These are phyloP conservation scores for Aristolochia californica DNA, from an alignment of 164 flowering plant species.

Conservation along the genomic window DNA sequence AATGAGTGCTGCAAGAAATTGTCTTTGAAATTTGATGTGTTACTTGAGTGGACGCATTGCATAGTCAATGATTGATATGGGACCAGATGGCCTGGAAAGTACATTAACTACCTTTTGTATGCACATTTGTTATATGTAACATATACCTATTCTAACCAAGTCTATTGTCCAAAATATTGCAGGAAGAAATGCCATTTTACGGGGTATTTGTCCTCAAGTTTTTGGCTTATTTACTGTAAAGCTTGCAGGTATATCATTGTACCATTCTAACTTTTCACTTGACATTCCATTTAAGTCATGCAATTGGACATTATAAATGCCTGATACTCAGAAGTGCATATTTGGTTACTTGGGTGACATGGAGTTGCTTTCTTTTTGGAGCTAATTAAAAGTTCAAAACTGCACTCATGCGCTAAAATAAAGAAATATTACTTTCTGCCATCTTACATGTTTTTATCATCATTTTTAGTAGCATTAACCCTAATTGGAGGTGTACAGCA, in stretches of 20 bases:
- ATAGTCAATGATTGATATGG: too few species aligned
- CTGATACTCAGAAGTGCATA: not conserved
- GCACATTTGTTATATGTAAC: too few species aligned
- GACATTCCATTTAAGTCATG: constrained; percentile 4
- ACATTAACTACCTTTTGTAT: too few species aligned
- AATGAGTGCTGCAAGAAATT: too few species aligned
- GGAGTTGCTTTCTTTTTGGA: not conserved
- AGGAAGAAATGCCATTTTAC: constrained; percentile 90
- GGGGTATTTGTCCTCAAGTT: constrained; percentile 88
- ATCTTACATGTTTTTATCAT: constrained; percentile 5
- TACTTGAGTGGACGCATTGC: too few species aligned
- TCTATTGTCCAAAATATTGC: constrained; percentile 6
- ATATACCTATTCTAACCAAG: not conserved
- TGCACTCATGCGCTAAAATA: not conserved
- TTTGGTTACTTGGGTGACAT: not conserved
- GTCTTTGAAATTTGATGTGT: too few species aligned
- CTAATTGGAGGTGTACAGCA: constrained; percentile 98
- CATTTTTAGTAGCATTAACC: constrained; percentile 59
- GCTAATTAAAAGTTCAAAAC: not conserved
- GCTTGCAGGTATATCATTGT: constrained; percentile 60
- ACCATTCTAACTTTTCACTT: not conserved
- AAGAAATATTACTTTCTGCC: not conserved
- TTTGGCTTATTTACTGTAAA: constrained; percentile 97
- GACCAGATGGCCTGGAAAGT: too few species aligned
- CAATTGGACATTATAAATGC: not conserved